Evolutionary conservation across 208 protist genomes (phyloP).

Genomic region (Acanthamoeba castellanii): DNA sequence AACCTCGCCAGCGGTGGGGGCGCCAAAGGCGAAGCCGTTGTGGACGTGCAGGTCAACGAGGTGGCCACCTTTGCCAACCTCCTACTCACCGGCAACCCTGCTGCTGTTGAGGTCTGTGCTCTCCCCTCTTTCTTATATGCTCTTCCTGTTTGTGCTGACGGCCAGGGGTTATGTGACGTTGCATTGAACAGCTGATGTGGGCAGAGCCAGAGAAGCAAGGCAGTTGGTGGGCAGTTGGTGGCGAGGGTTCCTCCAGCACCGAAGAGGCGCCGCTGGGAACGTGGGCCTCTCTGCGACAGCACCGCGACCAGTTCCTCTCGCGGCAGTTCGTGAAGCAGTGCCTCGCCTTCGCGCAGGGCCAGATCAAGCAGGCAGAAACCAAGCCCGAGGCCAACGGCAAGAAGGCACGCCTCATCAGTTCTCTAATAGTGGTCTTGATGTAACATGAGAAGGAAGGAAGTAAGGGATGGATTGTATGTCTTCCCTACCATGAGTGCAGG

Average conservation of each 20-base stretch:
- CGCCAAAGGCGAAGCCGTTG: not conserved
- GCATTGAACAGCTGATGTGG: not conserved
- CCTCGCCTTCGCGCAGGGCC: slow-evolving; percentile 25
- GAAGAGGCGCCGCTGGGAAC: not conserved
- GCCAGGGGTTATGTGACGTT: not conserved
- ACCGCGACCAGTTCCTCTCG: not conserved
- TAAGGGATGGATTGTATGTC: no score
- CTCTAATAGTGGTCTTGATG: no score
- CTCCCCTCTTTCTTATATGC: not conserved
- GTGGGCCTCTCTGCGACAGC: not conserved
- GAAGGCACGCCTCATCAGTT: not conserved
- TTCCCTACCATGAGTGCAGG: not conserved
- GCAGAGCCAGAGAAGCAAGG: slow-evolving; percentile 8
- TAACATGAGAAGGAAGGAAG: no score
- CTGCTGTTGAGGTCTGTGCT: slow-evolving; percentile 1
- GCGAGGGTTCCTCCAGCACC: not conserved
- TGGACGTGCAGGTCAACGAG: slow-evolving; percentile 34
- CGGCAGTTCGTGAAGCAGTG: slow-evolving; percentile 55
- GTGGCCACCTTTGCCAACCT: slow-evolving; percentile 43
- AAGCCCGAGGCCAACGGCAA: slow-evolving; percentile 45
- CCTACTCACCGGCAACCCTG: slow-evolving; percentile 1
- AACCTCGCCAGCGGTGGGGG: not conserved
- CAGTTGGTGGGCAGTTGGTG: not conserved
- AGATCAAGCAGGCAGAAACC: slow-evolving; percentile 45
- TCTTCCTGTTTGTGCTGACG: not conserved